phyloP scores from a whole-genome alignment of 2,329 filamentous ascomycete species.

The Nemania diffusa region DNA sequence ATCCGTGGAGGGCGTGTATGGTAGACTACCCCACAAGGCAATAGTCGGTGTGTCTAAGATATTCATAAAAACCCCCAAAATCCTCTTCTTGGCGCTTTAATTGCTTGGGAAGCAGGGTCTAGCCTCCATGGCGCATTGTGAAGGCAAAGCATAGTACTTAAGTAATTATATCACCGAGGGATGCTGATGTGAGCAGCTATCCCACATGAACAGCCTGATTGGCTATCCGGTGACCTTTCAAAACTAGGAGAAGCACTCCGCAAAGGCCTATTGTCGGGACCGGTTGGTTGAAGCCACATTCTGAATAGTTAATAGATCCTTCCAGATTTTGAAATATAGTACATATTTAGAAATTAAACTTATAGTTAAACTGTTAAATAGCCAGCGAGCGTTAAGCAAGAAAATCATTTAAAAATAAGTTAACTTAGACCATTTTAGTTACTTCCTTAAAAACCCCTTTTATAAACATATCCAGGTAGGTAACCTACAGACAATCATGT shows the following conservation, averaged over 20 bases:
- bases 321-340: neutral
- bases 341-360: neutral
- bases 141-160: neutral
- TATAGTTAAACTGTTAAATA: too few relatives aligned
- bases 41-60: constrained; percentile 31
- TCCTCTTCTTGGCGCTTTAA: constrained; percentile 25
- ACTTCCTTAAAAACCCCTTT: neutral
- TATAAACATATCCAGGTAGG: neutral
- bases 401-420: too few relatives aligned
- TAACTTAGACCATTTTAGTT: neutral
- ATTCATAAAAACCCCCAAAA: constrained; percentile 7
- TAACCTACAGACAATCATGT: neutral
- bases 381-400: too few relatives aligned
- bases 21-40: constrained; percentile 28
- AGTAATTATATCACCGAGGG: constrained; percentile 6
- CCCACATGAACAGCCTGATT: neutral
- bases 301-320: neutral
- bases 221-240: constrained; percentile 5
- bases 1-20: constrained; percentile 10
- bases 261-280: neutral
- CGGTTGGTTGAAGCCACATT: too few relatives aligned
- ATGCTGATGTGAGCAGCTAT: constrained; percentile 26
- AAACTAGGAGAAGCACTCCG: neutral
- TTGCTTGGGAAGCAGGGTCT: neutral
- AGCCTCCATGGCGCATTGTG: constrained; percentile 3